These are phyloP conservation scores for Pyrrhoderma noxium DNA, from an alignment of 1,284 basidiomycete genomes.

Conservation along the genomic window DNA sequence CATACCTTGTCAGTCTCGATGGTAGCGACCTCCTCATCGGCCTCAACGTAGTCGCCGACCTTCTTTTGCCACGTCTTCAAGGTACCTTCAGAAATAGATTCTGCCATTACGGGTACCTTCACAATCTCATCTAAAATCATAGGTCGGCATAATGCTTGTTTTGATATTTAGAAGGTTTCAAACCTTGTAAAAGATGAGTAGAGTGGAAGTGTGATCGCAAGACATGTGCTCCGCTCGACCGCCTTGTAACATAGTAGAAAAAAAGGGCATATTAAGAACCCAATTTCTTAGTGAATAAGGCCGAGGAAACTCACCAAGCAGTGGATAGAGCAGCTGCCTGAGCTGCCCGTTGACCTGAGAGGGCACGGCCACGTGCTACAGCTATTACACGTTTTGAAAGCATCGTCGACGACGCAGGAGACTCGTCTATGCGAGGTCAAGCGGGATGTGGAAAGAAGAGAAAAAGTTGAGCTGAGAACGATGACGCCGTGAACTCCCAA, in stretches of 20 bases:
- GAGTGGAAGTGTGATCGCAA: slow-evolving; percentile 60
- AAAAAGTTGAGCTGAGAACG: neutral
- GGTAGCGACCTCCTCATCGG: slow-evolving; percentile 93
- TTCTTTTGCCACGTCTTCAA: slow-evolving; percentile 94
- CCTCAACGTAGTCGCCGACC: slow-evolving; percentile 85
- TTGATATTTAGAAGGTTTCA: slow-evolving; percentile 21
- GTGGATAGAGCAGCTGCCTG: slow-evolving; percentile 34
- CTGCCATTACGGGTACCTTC: slow-evolving; percentile 98
- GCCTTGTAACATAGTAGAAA: slow-evolving; percentile 34
- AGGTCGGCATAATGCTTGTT: slow-evolving; percentile 10
- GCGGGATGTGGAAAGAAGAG: slow-evolving; percentile 5
- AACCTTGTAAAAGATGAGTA: slow-evolving; percentile 61
- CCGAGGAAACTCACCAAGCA: slow-evolving; percentile 41
- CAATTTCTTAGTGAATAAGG: slow-evolving; percentile 4
- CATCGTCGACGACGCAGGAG: slow-evolving; percentile 34
- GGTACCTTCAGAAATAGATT: slow-evolving; percentile 97
- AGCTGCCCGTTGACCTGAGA: slow-evolving; percentile 35
- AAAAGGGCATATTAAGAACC: slow-evolving; percentile 2
- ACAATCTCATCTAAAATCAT: slow-evolving; percentile 65
- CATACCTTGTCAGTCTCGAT: slow-evolving; percentile 98
- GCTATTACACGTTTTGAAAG: slow-evolving; percentile 65
- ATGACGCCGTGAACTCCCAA: slow-evolving; percentile 1
- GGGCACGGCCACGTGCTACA: slow-evolving; percentile 53
- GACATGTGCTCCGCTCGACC: slow-evolving; percentile 37
- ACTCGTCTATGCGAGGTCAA: neutral